A percentile compares a stretch with the other conserved stretches of the same genome.
Conservation (phyloP, 352 stramenopile species). For the Globisporangium carolinianum region DNA sequence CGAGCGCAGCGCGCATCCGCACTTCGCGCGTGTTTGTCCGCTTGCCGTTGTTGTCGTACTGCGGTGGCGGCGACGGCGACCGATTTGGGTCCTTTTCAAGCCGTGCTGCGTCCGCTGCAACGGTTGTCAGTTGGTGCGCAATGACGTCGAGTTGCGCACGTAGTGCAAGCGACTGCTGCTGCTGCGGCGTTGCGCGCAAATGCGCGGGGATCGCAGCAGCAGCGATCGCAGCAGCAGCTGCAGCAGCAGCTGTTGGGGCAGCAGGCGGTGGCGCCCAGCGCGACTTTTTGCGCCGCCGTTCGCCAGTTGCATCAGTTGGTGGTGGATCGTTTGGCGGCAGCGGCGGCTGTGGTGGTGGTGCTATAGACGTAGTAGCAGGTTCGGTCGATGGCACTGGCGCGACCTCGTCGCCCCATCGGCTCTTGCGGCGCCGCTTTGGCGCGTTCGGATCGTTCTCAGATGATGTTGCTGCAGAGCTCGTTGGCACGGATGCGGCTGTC, state of each 20-base stretch:
- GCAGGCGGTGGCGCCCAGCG: conserved; percentile 57
- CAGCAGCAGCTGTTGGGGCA: conserved; percentile 24
- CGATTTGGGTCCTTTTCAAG: conserved; percentile 86
- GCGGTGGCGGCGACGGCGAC: conserved; percentile 88
- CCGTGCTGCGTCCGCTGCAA: conserved; percentile 68
- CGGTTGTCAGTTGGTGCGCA: conserved; percentile 67
- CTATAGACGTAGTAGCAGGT: conserved; percentile 7
- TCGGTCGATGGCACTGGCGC: conserved; percentile 12
- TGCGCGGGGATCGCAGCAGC: conserved; percentile 18
- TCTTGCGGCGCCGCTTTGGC: conserved; percentile 77
- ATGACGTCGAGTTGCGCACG: conserved; percentile 69
- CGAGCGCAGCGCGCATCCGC: conserved; percentile 89
- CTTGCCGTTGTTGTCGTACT: conserved; percentile 96
- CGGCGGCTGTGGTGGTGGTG: neutral
- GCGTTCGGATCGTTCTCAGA: conserved; percentile 27
- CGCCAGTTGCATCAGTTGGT: conserved; percentile 11
- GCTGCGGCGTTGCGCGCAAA: conserved; percentile 37
- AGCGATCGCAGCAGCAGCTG: neutral
- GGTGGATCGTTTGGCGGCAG: neutral
- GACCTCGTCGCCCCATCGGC: conserved; percentile 77
- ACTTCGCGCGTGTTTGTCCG: conserved; percentile 95
- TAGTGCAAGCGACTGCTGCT: conserved; percentile 69
- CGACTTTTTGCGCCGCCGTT: conserved; percentile 75
- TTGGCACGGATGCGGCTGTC: conserved; percentile 2
- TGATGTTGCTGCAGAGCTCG: neutral